Evolutionary conservation across 2,329 filamentous ascomycete genomes (phyloP).

Genomic region (Monosporascus sp.): DNA sequence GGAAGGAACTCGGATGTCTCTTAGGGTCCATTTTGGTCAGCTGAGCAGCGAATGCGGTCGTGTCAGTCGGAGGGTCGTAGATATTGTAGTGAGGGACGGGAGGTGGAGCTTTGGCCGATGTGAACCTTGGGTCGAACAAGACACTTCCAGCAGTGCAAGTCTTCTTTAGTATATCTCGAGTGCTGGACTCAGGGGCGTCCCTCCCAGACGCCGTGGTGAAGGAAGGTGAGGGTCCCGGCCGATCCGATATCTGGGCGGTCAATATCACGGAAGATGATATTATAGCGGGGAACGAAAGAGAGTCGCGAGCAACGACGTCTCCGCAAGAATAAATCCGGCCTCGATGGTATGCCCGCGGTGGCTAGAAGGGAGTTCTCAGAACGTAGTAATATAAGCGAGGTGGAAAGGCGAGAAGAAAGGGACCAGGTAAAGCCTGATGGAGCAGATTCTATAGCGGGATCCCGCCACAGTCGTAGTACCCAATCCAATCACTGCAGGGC

Average conservation of each 20-base stretch:
- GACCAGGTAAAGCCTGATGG: too few species aligned
- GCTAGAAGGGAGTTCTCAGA: too few species aligned
- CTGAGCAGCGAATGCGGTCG: slow-evolving; percentile 2
- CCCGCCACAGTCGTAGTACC: too few species aligned
- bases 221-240: slow-evolving; percentile 8
- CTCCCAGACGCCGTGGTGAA: slow-evolving; percentile 15
- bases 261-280: not conserved
- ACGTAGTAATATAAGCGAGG: too few species aligned
- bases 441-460: too few species aligned
- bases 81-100: slow-evolving; percentile 23
- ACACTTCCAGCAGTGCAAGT: slow-evolving; percentile 33
- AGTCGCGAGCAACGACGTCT: not conserved
- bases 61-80: slow-evolving; percentile 5
- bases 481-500: too few species aligned
- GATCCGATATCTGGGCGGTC: slow-evolving; percentile 6
- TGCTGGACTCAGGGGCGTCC: slow-evolving; percentile 9
- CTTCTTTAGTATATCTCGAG: slow-evolving; percentile 20
- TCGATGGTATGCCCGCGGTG: too few species aligned
- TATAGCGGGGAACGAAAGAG: not conserved
- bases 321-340: not conserved
- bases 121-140: slow-evolving; percentile 34
- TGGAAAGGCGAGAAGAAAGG: too few species aligned
- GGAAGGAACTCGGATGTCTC: slow-evolving; percentile 91
- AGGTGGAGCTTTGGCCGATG: slow-evolving; percentile 28
- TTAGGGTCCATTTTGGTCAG: slow-evolving; percentile 73